phyloP scores from a whole-genome alignment of 352 stramenopile genomes.

The Phytophthora citrophthora region DNA sequence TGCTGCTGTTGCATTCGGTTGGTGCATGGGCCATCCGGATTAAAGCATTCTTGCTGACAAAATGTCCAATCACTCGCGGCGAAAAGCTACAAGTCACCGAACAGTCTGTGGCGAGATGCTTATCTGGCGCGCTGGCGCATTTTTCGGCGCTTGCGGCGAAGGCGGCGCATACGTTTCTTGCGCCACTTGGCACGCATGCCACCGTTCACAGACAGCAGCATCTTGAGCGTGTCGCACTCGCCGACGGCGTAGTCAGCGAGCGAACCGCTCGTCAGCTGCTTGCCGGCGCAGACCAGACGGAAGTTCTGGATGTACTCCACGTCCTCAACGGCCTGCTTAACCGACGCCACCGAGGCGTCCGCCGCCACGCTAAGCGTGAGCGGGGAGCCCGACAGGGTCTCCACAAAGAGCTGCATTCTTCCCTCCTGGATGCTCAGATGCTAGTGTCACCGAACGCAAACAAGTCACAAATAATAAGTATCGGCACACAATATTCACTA shows the following conservation, averaged over 20 bases:
- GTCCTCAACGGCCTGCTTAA: constrained; percentile 96
- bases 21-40: constrained; percentile 16
- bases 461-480: constrained; percentile 1
- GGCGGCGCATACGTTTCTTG: constrained; percentile 98
- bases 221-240: constrained; percentile 93
- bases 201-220: constrained; percentile 91
- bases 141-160: constrained; percentile 98
- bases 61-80: not conserved
- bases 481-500: not conserved
- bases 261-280: constrained; percentile 79
- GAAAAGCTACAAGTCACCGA: constrained; percentile 5
- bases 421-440: constrained; percentile 94
- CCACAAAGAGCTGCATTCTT: constrained; percentile 96
- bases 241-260: constrained; percentile 93
- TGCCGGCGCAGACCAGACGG: constrained; percentile 89
- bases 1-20: constrained; percentile 22
- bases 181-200: constrained; percentile 98
- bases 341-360: constrained; percentile 91
- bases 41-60: constrained; percentile 10
- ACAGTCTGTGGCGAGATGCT: constrained; percentile 43
- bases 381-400: constrained; percentile 86
- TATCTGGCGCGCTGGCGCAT: constrained; percentile 99
- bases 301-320: constrained; percentile 95
- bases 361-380: constrained; percentile 80
- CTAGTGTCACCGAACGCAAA: constrained; percentile 30